These are phyloP conservation scores for Melanomma pulvis-pyrius DNA, from an alignment of 495 filamentous ascomycete genomes.

Conservation along the genomic window DNA sequence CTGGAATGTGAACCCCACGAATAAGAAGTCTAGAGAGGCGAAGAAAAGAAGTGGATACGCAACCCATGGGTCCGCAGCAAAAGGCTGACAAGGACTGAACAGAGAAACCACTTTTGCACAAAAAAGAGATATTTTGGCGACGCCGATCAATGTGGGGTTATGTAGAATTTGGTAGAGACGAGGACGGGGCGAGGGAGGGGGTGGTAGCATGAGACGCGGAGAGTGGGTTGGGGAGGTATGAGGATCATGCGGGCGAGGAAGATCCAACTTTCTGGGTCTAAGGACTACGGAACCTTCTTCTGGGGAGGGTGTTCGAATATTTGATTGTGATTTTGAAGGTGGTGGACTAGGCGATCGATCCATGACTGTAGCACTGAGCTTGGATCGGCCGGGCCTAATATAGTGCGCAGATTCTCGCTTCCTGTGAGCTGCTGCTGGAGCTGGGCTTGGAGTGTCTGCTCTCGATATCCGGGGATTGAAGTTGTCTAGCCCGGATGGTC, in stretches of 20 bases:
- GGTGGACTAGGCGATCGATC: slow-evolving; percentile 25
- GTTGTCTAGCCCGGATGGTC: slow-evolving; percentile 20
- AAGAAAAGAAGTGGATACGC: slow-evolving; percentile 63
- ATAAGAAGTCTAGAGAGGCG: slow-evolving; percentile 55
- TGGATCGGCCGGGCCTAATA: slow-evolving; percentile 35
- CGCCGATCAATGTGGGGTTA: slow-evolving; percentile 42
- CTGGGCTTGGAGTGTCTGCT: slow-evolving; percentile 35
- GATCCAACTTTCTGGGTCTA: slow-evolving; percentile 37
- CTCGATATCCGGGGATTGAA: slow-evolving; percentile 31
- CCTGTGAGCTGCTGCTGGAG: slow-evolving; percentile 28
- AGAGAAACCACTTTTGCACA: slow-evolving; percentile 57
- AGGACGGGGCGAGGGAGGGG: slow-evolving; percentile 36
- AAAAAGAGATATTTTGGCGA: slow-evolving; percentile 38
- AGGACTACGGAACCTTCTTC: slow-evolving; percentile 37
- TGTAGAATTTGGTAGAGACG: slow-evolving; percentile 42
- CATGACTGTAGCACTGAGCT: slow-evolving; percentile 24
- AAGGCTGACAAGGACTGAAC: slow-evolving; percentile 62
- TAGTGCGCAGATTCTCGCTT: slow-evolving; percentile 33
- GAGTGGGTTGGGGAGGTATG: slow-evolving; percentile 22
- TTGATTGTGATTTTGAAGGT: neutral
- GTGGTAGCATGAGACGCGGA: slow-evolving; percentile 41
- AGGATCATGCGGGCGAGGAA: slow-evolving; percentile 11
- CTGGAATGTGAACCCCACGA: slow-evolving; percentile 18
- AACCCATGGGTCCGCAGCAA: slow-evolving; percentile 61
- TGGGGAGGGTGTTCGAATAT: slow-evolving; percentile 12